These are phyloP conservation scores for Bullera alba DNA, from an alignment of 768 basidiomycete species.

Conservation along the genomic window DNA sequence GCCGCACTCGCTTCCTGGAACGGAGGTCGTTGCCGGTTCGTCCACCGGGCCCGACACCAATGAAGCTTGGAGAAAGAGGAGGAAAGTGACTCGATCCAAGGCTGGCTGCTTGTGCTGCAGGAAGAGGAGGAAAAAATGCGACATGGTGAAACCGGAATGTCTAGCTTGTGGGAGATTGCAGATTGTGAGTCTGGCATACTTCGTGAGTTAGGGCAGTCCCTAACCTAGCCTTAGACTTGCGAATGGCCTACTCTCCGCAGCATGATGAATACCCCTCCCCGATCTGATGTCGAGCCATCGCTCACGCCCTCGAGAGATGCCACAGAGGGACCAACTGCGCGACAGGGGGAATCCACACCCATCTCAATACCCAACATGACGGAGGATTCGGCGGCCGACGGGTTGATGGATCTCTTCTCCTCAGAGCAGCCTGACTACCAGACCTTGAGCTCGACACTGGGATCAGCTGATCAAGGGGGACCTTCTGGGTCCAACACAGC, in stretches of 20 bases:
- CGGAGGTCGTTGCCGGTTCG: too few species aligned
- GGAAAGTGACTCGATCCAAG: conserved; percentile 27
- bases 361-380: not conserved
- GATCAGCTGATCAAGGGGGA: not conserved
- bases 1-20: too few species aligned
- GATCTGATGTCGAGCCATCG: not conserved
- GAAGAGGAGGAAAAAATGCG: conserved; percentile 30
- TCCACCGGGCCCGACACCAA: too few species aligned
- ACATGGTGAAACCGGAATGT: conserved; percentile 24
- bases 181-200: conserved; percentile 15
- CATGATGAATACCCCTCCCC: not conserved
- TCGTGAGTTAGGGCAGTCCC: not conserved
- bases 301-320: not conserved
- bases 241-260: not conserved
- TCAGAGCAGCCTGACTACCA: not conserved
- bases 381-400: not conserved
- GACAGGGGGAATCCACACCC: not conserved
- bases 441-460: not conserved
- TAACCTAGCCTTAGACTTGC: not conserved
- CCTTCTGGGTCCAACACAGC: not conserved
- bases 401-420: not conserved
- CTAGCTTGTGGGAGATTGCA: conserved; percentile 23
- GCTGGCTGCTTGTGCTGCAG: conserved; percentile 32
- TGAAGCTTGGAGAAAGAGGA: conserved; percentile 21
- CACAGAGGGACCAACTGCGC: not conserved